Percentiles rank a stretch among this genome's conserved stretches.
Evolutionary conservation across 2,329 filamentous ascomycete species (phyloP).

Genomic region (Pseudogymnoascus sp.): DNA sequence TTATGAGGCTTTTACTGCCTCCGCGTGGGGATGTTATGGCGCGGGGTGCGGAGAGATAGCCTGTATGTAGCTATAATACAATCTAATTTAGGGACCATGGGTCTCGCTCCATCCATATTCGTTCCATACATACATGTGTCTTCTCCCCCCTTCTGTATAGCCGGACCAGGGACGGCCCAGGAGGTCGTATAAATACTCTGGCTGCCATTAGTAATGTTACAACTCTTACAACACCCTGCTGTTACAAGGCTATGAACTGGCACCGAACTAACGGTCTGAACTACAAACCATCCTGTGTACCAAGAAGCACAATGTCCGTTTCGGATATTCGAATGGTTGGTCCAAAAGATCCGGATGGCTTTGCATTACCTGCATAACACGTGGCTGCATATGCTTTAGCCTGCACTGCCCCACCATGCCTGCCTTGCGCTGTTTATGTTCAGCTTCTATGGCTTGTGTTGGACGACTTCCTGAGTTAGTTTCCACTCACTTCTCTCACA

Average conservation of each 20-base stretch:
- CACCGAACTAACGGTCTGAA: too few species aligned
- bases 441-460: neutral
- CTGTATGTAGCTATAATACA: conserved; percentile 7
- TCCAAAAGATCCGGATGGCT: too few species aligned
- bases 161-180: neutral
- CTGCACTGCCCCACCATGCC: neutral
- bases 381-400: too few species aligned
- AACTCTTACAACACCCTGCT: neutral
- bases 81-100: conserved; percentile 5
- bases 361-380: too few species aligned
- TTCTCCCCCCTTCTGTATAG: neutral
- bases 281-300: too few species aligned
- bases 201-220: neutral
- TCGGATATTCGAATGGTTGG: too few species aligned
- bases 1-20: neutral
- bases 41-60: neutral
- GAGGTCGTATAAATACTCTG: neutral
- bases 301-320: too few species aligned
- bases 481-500: neutral
- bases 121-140: neutral
- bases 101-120: conserved; percentile 1
- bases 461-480: neutral
- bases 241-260: neutral
- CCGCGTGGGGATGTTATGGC: neutral
- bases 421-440: neutral